Evolutionary conservation across 139 green algal genomes (phyloP).

Genomic region (Closterium sp.): DNA sequence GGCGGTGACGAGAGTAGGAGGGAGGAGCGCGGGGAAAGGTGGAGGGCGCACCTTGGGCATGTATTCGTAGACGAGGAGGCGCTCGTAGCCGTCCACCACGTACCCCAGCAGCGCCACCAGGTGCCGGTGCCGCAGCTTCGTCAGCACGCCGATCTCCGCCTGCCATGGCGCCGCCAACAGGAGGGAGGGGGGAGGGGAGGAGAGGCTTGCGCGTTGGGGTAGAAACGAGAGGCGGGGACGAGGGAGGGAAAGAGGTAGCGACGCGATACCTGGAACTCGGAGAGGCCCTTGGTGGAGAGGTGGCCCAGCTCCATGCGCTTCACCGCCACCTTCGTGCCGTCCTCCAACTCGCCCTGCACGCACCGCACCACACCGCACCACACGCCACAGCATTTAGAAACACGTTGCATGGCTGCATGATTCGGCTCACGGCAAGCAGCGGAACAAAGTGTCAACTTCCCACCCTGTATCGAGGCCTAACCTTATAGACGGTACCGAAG

Average conservation of each 20-base stretch:
- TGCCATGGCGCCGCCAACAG: conserved; percentile 9
- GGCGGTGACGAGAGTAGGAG: neutral
- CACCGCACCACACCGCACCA: neutral
- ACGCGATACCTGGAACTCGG: conserved; percentile 17
- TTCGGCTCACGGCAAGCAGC: too few species aligned
- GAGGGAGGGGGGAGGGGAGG: neutral
- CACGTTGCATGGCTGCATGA: too few species aligned
- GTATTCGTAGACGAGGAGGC: conserved; percentile 50
- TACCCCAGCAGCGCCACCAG: conserved; percentile 58
- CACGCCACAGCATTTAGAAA: neutral
- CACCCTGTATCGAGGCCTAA: neutral
- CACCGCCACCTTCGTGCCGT: conserved; percentile 42
- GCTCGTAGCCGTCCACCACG: conserved; percentile 54
- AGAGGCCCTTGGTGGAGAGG: conserved; percentile 31
- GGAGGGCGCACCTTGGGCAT: conserved; percentile 30
- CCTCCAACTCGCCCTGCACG: conserved; percentile 18
- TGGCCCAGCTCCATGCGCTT: conserved; percentile 33
- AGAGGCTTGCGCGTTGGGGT: neutral
- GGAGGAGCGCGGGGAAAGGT: neutral
- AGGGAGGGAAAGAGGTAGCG: neutral
- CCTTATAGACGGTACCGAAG: conserved; percentile 38
- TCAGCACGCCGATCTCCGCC: conserved; percentile 57
- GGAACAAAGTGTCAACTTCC: too few species aligned
- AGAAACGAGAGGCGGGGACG: neutral
- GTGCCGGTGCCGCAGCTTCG: conserved; percentile 48